These are phyloP conservation scores for Eimeria acervulina DNA, from an alignment of 169 alveolate genomes.

Conservation along the genomic window DNA sequence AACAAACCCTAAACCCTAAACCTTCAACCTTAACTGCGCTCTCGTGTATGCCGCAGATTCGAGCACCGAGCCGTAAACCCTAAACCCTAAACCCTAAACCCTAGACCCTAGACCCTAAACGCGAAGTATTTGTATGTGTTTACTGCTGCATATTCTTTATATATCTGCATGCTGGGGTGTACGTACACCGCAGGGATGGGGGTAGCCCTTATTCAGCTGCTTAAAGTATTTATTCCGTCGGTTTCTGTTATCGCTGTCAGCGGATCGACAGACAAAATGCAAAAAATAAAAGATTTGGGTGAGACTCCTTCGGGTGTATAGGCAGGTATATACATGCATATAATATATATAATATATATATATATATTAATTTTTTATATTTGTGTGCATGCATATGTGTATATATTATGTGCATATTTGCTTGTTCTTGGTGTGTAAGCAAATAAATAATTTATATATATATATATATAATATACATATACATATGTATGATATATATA, in stretches of 20 bases:
- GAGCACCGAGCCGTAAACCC: not conserved
- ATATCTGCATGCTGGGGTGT: not conserved
- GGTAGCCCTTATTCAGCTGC: constrained; percentile 46
- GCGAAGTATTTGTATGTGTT: not conserved
- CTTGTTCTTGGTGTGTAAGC: not conserved
- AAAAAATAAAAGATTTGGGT: not conserved
- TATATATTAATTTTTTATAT: not conserved
- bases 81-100: not conserved
- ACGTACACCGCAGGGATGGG: constrained; percentile 44
- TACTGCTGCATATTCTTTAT: no score
- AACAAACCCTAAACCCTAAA: not conserved
- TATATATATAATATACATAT: no score
- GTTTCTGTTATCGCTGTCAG: constrained; percentile 48
- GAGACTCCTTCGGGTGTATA: not conserved
- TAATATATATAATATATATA: not conserved
- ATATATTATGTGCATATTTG: not conserved
- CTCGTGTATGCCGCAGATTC: not conserved
- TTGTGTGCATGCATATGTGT: not conserved
- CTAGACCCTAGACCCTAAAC: constrained; percentile 45
- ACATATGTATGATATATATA: no score
- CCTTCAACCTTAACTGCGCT: not conserved
- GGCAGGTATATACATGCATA: not conserved
- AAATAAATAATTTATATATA: no score
- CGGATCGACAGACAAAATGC: constrained; percentile 43
- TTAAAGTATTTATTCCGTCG: constrained; percentile 16